Conservation (phyloP, 768 basidiomycete species). For the Lentinus tigrinus region DNA sequence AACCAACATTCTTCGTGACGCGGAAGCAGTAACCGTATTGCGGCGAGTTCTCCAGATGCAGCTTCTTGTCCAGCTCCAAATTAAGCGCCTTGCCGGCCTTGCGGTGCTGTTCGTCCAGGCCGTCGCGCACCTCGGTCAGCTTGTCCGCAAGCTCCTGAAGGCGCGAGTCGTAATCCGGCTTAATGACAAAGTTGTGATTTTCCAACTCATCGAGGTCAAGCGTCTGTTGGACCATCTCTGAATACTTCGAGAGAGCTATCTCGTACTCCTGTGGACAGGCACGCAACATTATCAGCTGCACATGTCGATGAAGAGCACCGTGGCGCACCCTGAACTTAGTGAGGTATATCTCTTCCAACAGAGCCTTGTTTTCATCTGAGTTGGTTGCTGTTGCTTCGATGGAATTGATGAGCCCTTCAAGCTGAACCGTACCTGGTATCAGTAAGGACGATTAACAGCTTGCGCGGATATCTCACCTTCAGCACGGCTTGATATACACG, state of each 20-base stretch:
- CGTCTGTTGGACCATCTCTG: conserved; percentile 94
- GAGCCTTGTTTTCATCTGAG: conserved; percentile 45
- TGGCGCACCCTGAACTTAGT: conserved; percentile 52
- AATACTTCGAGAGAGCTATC: conserved; percentile 68
- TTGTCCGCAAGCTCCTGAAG: conserved; percentile 68
- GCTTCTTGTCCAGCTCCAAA: conserved; percentile 89
- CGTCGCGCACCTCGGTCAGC: conserved; percentile 71
- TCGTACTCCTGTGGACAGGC: conserved; percentile 51
- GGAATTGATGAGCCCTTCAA: conserved; percentile 70
- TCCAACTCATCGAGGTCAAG: conserved; percentile 87
- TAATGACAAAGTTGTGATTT: conserved; percentile 86
- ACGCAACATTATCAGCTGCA: neutral
- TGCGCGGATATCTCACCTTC: conserved; percentile 47
- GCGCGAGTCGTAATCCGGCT: conserved; percentile 82
- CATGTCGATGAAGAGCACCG: neutral
- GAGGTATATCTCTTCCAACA: conserved; percentile 72
- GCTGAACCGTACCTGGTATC: conserved; percentile 35
- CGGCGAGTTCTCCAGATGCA: conserved; percentile 90
- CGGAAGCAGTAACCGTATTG: conserved; percentile 92
- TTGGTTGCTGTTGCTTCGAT: conserved; percentile 50
- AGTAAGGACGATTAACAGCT: neutral
- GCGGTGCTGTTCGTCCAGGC: conserved; percentile 79
- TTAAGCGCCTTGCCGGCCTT: conserved; percentile 66
- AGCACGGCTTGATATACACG: conserved; percentile 91
- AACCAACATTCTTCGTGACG: conserved; percentile 81